A percentile compares a stretch with the other conserved stretches of the same genome.
phyloP scores from a whole-genome alignment of 2,329 filamentous ascomycete species.

The Tolypocladium ovalisporum region DNA sequence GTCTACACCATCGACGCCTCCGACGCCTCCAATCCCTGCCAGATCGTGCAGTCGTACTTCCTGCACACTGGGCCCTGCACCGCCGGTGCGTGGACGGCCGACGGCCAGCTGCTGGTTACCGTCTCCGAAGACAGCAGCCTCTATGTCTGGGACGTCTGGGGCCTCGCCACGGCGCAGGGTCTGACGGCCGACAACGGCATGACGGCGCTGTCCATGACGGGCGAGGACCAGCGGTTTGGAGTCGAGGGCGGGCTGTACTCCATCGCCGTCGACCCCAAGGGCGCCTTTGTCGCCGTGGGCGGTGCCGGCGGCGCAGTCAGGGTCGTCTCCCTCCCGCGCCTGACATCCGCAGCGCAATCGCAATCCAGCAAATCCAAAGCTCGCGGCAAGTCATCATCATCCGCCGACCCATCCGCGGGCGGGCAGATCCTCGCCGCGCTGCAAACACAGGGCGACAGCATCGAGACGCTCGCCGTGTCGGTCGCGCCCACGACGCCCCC shows the following conservation, averaged over 20 bases:
- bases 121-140: slow-evolving; percentile 82
- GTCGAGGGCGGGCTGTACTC: slow-evolving; percentile 89
- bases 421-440: slow-evolving; percentile 69
- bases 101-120: slow-evolving; percentile 77
- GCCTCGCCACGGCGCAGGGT: slow-evolving; percentile 53
- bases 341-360: slow-evolving; percentile 25
- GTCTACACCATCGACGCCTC: slow-evolving; percentile 74
- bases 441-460: slow-evolving; percentile 62
- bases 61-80: slow-evolving; percentile 79
- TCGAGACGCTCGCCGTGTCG: slow-evolving; percentile 65
- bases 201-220: slow-evolving; percentile 67
- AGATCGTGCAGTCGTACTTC: slow-evolving; percentile 86
- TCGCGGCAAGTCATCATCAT: not conserved
- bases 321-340: slow-evolving; percentile 70
- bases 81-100: slow-evolving; percentile 80
- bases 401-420: slow-evolving; percentile 26
- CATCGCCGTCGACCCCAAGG: slow-evolving; percentile 70
- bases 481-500: slow-evolving; percentile 28
- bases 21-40: slow-evolving; percentile 50
- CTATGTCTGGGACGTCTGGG: slow-evolving; percentile 89
- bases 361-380: not conserved
- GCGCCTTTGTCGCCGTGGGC: slow-evolving; percentile 72
- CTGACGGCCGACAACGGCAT: slow-evolving; percentile 41
- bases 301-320: slow-evolving; percentile 81
- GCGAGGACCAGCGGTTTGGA: slow-evolving; percentile 77